Base-by-base conservation (phyloP, 495 filamentous ascomycete genomes). In the Letharia lupina region DNA sequence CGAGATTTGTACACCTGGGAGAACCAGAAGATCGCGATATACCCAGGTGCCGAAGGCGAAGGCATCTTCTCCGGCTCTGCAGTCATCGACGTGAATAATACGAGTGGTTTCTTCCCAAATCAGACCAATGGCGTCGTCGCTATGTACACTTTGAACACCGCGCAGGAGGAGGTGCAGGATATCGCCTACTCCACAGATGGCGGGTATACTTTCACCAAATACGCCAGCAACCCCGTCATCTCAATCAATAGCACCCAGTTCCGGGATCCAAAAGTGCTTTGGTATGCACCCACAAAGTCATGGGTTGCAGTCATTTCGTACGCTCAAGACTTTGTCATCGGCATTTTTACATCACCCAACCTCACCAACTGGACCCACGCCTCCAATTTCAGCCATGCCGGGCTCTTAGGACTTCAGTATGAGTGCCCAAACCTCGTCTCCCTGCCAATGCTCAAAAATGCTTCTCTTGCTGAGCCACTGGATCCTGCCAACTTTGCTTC, bases 221-320 rank as follows among this genome's bases (percentile, higher is more conserved):
- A 85, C 64, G 68, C 67, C 40, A 72, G 60, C 2, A 86, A 87
- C 61, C 84, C 84, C 7, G 76, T 87, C 40, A 67, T 73, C 45
- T 73, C 71, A 13, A 79, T 87, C 23, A 69, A 71, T 33, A 76
- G 75, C 56, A 73, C 70, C 28, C 78, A 86, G 42, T 86, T 86
- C 72, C 80, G 85, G 20, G 84, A 86, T 70, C 84, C 85, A 0
- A 81, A 83, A 67, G 77, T 85, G 12, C 74, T 84, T 63, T 81
- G 83, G 77, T 78, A 86, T 60, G 75, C 74, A 7, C 61, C 66
- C 1, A 79, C 75, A 15, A 61, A 76, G 18, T 75, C 74, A 60
- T 86, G 83, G 84, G 75, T 84, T 20, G 78, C 78, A 62, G 77
- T 82, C 1, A 69, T 81, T 20, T 65, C 80, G 7, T 80, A 82